These are phyloP conservation scores for Venustampulla echinocandica DNA, from an alignment of 495 filamentous ascomycete genomes.

Conservation along the genomic window DNA sequence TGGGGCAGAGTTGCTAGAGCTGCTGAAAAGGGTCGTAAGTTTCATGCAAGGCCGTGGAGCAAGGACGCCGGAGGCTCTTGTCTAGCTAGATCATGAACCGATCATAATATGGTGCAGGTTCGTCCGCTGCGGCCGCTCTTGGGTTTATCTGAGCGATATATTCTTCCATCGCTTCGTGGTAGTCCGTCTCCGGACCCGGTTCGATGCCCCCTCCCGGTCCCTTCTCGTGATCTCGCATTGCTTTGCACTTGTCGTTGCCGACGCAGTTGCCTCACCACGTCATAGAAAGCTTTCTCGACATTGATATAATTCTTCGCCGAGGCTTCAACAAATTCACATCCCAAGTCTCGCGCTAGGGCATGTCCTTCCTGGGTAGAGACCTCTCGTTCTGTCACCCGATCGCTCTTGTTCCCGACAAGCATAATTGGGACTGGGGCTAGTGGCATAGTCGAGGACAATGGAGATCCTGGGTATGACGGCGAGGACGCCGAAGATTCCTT, in stretches of 20 bases:
- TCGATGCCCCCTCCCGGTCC: constrained; percentile 15
- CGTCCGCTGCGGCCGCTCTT: no score
- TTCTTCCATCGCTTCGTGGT: constrained; percentile 13
- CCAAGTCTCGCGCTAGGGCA: constrained; percentile 81
- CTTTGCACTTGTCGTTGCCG: constrained; percentile 61
- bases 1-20: not conserved
- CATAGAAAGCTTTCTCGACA: constrained; percentile 97
- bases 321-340: constrained; percentile 95
- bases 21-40: constrained; percentile 4
- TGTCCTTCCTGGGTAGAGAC: constrained; percentile 95
- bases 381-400: constrained; percentile 88
- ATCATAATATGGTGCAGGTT: constrained; percentile 31
- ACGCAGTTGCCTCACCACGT: constrained; percentile 85
- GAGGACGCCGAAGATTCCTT: constrained; percentile 87
- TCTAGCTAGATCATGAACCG: not conserved
- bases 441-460: constrained; percentile 40
- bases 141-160: constrained; percentile 15
- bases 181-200: constrained; percentile 13
- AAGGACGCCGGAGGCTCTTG: not conserved
- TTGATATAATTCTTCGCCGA: constrained; percentile 99
- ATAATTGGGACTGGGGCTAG: constrained; percentile 80
- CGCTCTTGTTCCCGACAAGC: constrained; percentile 98
- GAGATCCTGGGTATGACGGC: constrained; percentile 56
- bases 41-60: constrained; percentile 4
- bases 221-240: constrained; percentile 31